These are phyloP conservation scores for Diaporthe eres DNA, from an alignment of 2,329 filamentous ascomycete species.

Conservation along the genomic window DNA sequence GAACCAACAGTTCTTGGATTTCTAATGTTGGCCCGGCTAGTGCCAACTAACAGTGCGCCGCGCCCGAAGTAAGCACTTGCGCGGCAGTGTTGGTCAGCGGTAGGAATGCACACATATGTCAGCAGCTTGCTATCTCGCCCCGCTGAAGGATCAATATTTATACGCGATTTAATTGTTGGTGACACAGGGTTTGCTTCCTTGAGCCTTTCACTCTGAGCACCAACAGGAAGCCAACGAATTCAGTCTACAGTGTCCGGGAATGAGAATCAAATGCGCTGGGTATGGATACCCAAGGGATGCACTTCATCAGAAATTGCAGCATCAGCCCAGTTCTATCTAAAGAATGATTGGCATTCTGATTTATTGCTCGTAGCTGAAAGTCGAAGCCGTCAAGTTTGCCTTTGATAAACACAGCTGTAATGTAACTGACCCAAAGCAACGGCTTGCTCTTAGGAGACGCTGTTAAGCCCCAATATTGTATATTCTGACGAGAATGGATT, in stretches of 20 bases:
- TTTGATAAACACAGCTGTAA: no score
- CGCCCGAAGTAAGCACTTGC: background rate
- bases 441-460: no score
- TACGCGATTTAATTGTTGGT: background rate
- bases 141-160: background rate
- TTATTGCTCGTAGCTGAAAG: no score
- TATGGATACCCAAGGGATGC: no score
- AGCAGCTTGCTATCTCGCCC: background rate
- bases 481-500: no score
- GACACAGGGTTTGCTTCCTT: background rate
- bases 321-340: no score
- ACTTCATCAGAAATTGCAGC: no score
- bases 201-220: background rate
- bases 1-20: constrained; percentile 1
- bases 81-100: background rate
- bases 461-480: no score
- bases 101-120: background rate
- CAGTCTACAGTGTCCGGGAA: background rate
- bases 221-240: background rate
- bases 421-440: no score
- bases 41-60: background rate
- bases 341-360: no score
- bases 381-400: no score
- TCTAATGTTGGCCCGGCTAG: background rate
- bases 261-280: background rate